phyloP scores from a whole-genome alignment of 495 filamentous ascomycete species.

The Friedmanniomyces simplex region DNA sequence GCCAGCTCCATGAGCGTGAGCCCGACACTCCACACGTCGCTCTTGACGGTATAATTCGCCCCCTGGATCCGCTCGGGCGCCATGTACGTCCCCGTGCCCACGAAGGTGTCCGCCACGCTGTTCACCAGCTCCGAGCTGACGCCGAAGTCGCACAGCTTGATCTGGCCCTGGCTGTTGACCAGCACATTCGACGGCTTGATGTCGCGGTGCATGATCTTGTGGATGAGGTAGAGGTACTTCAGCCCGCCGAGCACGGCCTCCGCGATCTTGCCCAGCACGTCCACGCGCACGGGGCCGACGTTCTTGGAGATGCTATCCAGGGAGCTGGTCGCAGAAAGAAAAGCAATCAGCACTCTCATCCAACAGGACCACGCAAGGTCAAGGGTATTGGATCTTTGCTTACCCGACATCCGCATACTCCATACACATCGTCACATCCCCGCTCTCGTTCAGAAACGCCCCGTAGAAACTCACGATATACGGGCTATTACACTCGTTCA shows the following conservation, averaged over 20 bases:
- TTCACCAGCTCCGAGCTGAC: slow-evolving; percentile 94
- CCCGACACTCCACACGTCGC: slow-evolving; percentile 98
- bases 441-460: slow-evolving; percentile 87
- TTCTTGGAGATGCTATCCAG: slow-evolving; percentile 87
- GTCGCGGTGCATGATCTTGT: slow-evolving; percentile 97
- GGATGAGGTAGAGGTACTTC: slow-evolving; percentile 84
- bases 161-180: slow-evolving; percentile 83
- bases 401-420: slow-evolving; percentile 99
- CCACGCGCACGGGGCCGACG: slow-evolving; percentile 92
- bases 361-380: no score
- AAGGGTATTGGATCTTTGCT: slow-evolving; percentile 7
- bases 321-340: slow-evolving; percentile 47
- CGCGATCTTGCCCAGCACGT: slow-evolving; percentile 97
- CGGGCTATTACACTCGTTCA: slow-evolving; percentile 93
- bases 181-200: slow-evolving; percentile 97
- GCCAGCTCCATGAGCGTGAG: slow-evolving; percentile 91
- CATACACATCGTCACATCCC: slow-evolving; percentile 99
- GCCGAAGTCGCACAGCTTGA: slow-evolving; percentile 97
- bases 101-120: slow-evolving; percentile 94
- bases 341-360: no score
- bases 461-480: slow-evolving; percentile 97
- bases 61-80: slow-evolving; percentile 95
- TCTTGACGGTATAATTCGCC: slow-evolving; percentile 93
- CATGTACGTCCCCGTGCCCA: slow-evolving; percentile 98
- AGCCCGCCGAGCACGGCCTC: slow-evolving; percentile 92